Evolutionary conservation across 1,139 yeast genomes (phyloP), one percentile per base, ranked within the genome.

Genomic region (Scheffersomyces titani): DNA sequence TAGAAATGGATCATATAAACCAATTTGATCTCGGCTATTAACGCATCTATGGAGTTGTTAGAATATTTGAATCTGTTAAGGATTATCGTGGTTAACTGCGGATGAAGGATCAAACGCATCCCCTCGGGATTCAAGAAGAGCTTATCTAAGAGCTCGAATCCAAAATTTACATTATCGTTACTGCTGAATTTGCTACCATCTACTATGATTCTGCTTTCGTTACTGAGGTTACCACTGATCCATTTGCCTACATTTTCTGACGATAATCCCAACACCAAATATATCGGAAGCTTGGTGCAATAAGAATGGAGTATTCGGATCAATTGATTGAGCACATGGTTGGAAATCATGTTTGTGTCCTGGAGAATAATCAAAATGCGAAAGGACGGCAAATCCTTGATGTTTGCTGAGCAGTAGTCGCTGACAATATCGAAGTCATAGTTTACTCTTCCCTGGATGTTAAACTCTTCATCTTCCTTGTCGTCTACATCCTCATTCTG

Each of bases 1-100:
- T 83, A 89, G 68, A 85, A 90, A 65, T 88, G 89, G 5, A 87
- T 80, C 91, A 90, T 87, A 63, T 86, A 79, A 30, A 87, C 74
- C 58, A 89, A 77, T 63, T 86, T 87, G 61, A 90, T 72, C 51
- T 83, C 81, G 18, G 84, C 71, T 7, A 82, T 72, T 53, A 83
- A 73, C 18, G 83, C 77, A 63, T 88, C 89, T 51, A 86, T 79
- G 22, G 83, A 79, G 59, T 78, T 78, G 59, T 78, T 78, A 40
- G 80, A 80, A 71, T 73, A 71, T 53, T 73, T 72, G 58, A 79
- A 78, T 50, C 83, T 64, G 44, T 70, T 69, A 50, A 76, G 65
- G 18, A 81, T 65, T 9, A 77, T 70, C 36, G 78, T 70, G n/a
- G 80, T 66, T 30, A 80, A 64, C 18, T 67, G 64, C 1, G 74